Conservation (phyloP, 257 asterid genomes). For the Schizonepeta tenuifolia region DNA sequence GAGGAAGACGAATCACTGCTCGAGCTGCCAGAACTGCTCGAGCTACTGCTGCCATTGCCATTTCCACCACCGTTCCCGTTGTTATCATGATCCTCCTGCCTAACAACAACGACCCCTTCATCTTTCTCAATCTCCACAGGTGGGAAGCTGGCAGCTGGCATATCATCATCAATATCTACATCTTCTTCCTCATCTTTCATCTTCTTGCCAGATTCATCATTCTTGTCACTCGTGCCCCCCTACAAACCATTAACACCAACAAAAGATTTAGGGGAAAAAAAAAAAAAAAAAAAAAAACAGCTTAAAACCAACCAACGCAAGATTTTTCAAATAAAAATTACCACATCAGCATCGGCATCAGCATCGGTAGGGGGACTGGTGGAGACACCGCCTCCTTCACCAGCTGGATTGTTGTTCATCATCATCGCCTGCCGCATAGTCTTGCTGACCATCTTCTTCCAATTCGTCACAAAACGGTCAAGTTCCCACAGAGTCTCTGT, state of each 20-base stretch:
- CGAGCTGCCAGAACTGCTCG: conserved; percentile 90
- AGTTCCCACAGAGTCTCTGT: conserved; percentile 96
- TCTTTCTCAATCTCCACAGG: conserved; percentile 85
- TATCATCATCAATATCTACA: conserved; percentile 91
- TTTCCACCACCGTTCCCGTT: background rate
- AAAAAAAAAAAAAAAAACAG: no score
- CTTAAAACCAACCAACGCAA: background rate
- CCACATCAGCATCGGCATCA: conserved; percentile 64
- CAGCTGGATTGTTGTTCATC: conserved; percentile 6
- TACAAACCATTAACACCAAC: conserved; percentile 26
- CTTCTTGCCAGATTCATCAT: conserved; percentile 57
- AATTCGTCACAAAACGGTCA: conserved; percentile 89
- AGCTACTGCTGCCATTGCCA: conserved; percentile 67
- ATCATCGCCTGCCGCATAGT: conserved; percentile 78
- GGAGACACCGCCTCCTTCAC: no score
- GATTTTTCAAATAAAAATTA: conserved; percentile 27
- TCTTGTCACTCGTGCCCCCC: conserved; percentile 48
- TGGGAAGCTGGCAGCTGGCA: conserved; percentile 78
- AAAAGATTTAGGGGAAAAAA: no score
- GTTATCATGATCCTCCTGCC: conserved; percentile 32
- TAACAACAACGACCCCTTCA: conserved; percentile 49
- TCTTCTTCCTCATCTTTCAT: conserved; percentile 78
- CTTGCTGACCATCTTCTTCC: conserved; percentile 95
- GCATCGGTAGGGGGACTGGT: conserved; percentile 40
- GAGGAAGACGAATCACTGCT: conserved; percentile 96